These are phyloP conservation scores for Coix lacrymajobi DNA, from an alignment of 176 grass and related monocot genomes.

Conservation along the genomic window DNA sequence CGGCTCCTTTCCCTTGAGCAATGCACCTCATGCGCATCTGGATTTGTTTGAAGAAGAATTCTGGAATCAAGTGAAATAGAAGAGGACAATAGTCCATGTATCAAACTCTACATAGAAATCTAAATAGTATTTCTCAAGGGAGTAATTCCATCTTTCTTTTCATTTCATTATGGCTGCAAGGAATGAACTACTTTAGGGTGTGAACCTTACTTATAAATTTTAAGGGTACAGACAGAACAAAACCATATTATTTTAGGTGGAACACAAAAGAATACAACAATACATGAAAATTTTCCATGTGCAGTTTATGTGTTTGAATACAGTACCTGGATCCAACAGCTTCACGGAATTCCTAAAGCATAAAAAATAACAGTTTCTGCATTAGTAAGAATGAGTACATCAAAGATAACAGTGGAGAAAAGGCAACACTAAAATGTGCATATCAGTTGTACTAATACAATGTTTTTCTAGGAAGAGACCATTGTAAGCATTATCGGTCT, in stretches of 20 bases:
- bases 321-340: conserved; percentile 58
- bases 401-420: neutral
- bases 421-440: neutral
- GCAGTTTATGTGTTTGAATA: neutral
- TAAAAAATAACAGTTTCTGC: conserved; percentile 26
- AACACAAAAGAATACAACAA: neutral
- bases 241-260: conserved; percentile 4
- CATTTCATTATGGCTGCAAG: neutral
- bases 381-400: conserved; percentile 25
- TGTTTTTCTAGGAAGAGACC: neutral
- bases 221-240: neutral
- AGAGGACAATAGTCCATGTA: neutral
- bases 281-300: neutral
- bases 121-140: neutral
- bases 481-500: neutral
- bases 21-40: conserved; percentile 58
- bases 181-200: neutral
- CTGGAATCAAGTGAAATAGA: conserved; percentile 42
- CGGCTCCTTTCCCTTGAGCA: conserved; percentile 95
- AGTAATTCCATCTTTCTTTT: neutral
- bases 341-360: conserved; percentile 52
- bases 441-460: neutral
- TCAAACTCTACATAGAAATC: neutral
- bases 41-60: conserved; percentile 51
- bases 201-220: neutral